Percentiles rank a stretch among this genome's conserved stretches.
Conservation (phyloP, 2,329 filamentous ascomycete genomes). For the Colletotrichum viniferum region DNA sequence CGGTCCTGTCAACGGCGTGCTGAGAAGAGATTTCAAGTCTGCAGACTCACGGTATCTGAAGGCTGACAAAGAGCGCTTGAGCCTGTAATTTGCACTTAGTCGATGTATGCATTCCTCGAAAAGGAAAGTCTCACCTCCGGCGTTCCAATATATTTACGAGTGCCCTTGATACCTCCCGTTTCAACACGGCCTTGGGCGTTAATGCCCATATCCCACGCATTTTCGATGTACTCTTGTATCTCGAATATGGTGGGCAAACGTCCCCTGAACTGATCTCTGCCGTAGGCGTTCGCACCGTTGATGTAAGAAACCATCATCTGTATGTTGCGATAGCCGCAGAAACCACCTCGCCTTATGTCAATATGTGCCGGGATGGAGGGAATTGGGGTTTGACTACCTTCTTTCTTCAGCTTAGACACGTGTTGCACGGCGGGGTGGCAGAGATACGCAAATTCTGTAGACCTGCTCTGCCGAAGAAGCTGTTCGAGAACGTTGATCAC, state of each 20-base stretch:
- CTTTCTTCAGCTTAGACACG: constrained; percentile 79
- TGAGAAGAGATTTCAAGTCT: neutral
- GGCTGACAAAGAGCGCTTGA: constrained; percentile 74
- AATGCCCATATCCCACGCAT: constrained; percentile 85
- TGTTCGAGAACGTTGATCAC: constrained; percentile 67
- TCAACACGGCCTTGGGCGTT: constrained; percentile 76
- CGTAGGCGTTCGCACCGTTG: constrained; percentile 59
- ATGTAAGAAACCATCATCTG: constrained; percentile 89
- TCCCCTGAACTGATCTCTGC: constrained; percentile 62
- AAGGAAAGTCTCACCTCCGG: constrained; percentile 68
- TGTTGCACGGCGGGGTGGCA: constrained; percentile 79
- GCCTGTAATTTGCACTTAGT: constrained; percentile 57
- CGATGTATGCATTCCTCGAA: neutral
- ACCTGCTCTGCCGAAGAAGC: constrained; percentile 67
- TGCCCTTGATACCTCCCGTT: constrained; percentile 86
- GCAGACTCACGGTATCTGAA: constrained; percentile 66
- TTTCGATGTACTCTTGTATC: constrained; percentile 86
- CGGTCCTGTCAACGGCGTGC: neutral
- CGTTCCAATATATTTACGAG: constrained; percentile 94
- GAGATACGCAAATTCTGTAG: constrained; percentile 75
- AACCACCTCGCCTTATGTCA: constrained; percentile 65
- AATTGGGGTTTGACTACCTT: constrained; percentile 52
- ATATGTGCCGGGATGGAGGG: neutral
- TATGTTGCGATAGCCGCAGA: constrained; percentile 95
- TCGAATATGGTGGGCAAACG: constrained; percentile 77